Conservation (phyloP, 768 basidiomycete genomes). For the Tylopilus vinaceipallidus region DNA sequence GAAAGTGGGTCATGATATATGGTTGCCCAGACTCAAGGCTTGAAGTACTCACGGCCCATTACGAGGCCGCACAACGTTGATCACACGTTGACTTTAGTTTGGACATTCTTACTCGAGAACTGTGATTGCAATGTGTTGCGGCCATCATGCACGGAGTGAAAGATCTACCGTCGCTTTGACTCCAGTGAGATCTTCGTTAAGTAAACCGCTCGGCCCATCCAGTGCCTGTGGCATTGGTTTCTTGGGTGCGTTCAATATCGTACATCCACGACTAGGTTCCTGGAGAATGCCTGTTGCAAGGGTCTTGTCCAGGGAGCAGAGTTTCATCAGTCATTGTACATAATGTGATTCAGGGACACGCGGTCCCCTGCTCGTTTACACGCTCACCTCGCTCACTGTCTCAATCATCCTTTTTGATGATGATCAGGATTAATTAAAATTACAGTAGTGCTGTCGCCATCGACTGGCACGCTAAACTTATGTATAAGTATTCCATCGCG, state of each 20-base stretch:
- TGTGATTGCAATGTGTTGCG: neutral
- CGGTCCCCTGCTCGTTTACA: neutral
- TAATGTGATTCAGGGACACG: neutral
- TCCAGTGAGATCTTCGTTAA: neutral
- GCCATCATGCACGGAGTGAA: neutral
- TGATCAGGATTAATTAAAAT: neutral
- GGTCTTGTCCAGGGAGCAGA: too few species aligned
- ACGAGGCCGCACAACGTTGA: neutral
- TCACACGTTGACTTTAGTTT: neutral
- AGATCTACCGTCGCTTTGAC: neutral
- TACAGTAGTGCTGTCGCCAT: neutral
- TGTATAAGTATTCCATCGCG: constrained; percentile 3
- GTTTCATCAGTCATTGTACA: too few species aligned
- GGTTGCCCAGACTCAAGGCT: neutral
- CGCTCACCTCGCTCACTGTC: too few species aligned
- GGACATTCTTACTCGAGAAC: neutral
- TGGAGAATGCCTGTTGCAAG: neutral
- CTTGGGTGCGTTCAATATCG: neutral
- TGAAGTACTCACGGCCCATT: too few species aligned
- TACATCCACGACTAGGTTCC: neutral
- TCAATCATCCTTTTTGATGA: neutral
- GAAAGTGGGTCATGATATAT: neutral
- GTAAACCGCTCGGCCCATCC: too few species aligned
- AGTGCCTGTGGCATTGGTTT: neutral
- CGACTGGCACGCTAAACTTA: neutral